These are phyloP conservation scores for Cladophialophora bantiana DNA, from an alignment of 2,329 filamentous ascomycete species.

Conservation along the genomic window DNA sequence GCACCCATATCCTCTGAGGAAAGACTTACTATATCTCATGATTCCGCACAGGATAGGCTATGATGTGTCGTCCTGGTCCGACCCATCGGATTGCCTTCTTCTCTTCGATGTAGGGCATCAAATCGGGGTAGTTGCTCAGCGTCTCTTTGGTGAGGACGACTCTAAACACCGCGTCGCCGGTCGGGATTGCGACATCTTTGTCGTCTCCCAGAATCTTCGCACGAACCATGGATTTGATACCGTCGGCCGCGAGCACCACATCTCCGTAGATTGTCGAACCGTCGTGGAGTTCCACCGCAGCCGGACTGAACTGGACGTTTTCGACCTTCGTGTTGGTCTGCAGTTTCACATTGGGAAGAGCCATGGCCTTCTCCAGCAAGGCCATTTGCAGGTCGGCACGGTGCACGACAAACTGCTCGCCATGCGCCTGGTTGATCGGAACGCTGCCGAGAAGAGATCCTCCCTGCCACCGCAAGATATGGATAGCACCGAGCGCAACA, in stretches of 20 bases:
- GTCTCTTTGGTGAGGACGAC: conserved; percentile 40
- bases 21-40: conserved; percentile 63
- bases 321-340: conserved; percentile 39
- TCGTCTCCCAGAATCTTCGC: conserved; percentile 36
- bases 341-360: conserved; percentile 36
- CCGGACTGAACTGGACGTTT: conserved; percentile 40
- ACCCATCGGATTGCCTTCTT: conserved; percentile 46
- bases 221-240: conserved; percentile 32
- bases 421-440: conserved; percentile 44
- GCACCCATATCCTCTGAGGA: neutral
- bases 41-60: conserved; percentile 48
- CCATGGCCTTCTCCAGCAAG: conserved; percentile 48
- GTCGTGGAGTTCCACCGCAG: conserved; percentile 38
- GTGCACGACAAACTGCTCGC: conserved; percentile 55
- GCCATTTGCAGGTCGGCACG: conserved; percentile 43
- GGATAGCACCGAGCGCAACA: conserved; percentile 49
- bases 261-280: conserved; percentile 40
- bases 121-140: conserved; percentile 41
- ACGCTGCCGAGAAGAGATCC: conserved; percentile 40
- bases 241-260: conserved; percentile 40
- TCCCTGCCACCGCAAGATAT: conserved; percentile 44
- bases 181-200: conserved; percentile 46
- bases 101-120: conserved; percentile 40
- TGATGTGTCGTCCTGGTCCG: conserved; percentile 44
- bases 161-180: conserved; percentile 44